Evolutionary conservation across 768 basidiomycete species (phyloP), one percentile per base, ranked within the genome.

Genomic region (Calocybe indica): DNA sequence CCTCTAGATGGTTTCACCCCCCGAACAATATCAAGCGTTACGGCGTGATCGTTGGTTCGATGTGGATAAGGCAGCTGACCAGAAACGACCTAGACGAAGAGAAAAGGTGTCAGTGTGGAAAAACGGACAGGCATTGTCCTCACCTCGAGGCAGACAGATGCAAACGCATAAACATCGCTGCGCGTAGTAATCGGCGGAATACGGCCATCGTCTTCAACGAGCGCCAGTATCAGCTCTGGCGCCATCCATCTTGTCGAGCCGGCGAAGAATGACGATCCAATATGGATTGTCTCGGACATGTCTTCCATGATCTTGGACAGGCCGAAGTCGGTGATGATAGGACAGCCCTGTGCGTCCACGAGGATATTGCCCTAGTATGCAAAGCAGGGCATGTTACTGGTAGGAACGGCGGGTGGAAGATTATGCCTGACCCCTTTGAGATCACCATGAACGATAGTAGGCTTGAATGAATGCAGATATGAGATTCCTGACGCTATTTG

Each of bases 151-250:
- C 80, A 80, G 38, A 82, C 72, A 13, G 74, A 79, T 1, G 68
- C 78, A 58, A 79, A 82, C 1, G 79, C 75, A 47, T 77, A 83
- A n/a, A 82, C 76, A 52, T 83, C 81, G 40, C 74, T 80, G 36
- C 59, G 64, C 1, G 69, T 75, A 11, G 79, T 75, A 47, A 80
- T 72, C 0, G 69, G 67, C 8, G 75, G 75, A 3, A 64, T 54
- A 0, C 51, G 45, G 0, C 62, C 69, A 39, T 70, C 65, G 46
- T 81, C 79, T 37, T 77, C 71, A 5, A 76, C 70, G 34, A 78
- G 70, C 0, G 74, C 70, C 32, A 71, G 55, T 10, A 82, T 64
- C 37, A 82, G 58, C 55, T 82, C 81, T 12, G 81, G 81, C 0
- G 81, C 81, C 75, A 78, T 75, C 72, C 75, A 78, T 22, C 75